Base-by-base conservation (phyloP, 2,329 filamentous ascomycete species). In the Graphilbum sp. region DNA sequence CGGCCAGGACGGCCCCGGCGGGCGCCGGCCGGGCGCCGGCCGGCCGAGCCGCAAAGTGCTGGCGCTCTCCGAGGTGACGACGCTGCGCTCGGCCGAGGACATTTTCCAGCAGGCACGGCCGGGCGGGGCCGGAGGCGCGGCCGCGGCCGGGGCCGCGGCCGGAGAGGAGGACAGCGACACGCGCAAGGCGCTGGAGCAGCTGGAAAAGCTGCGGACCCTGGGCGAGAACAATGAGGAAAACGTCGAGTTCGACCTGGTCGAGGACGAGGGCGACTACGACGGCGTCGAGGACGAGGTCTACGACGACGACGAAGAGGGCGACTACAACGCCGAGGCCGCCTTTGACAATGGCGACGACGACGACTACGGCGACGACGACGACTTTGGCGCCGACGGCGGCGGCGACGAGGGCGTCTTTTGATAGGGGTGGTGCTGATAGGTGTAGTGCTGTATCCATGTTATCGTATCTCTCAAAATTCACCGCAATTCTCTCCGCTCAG, bases 321-420 rank as follows among this genome's bases (percentile, higher is more conserved):
- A 75, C 43, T 75, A 75, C 49, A 66, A 75, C 33, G 71, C 71
- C 3, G 71, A 75, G 47, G 61, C 62, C 10, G 74, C 74, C 54
- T 75, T 75, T 49, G 70, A 74, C 42, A 67, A 63, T 19, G 68
- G 67, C 12, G 67, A 69, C 43, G 56, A 58, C n/a, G 67, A 72
- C 19, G 63, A 68, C 37, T 45, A 45, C 19, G 45, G 43, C 37
- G 62, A 64, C 37, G 62, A 64, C 37, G 62, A 64, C 18, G 67
- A 68, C 34, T 63, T 63, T 35, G 66, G 63, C 8, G 69, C 68
- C 19, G 70, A 68, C 25, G 67, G 53, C 20, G 58, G 55, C 7
- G 54, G 46, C 30, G 50, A 50, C 24, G 55, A 53, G 36, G 50
- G 43, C 16, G 43, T 46, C 31, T 48, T 46, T 18, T 49, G 43